Evolutionary conservation across 192 early-diverging fungal genomes (phyloP).

Genomic region (Gorgonomyces haynaldii): DNA sequence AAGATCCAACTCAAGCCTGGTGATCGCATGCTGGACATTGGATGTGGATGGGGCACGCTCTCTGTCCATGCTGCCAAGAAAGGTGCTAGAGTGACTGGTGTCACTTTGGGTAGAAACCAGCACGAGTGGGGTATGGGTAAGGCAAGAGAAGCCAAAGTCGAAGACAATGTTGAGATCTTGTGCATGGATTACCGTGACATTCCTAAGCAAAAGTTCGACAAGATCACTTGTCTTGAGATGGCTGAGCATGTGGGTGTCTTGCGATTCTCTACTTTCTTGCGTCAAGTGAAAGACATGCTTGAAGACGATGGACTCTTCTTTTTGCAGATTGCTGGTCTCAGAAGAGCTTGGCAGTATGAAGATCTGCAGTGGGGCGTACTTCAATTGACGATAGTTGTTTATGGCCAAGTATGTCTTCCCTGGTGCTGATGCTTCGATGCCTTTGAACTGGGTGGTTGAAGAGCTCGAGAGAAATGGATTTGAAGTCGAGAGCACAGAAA

Average conservation of each 20-base stretch:
- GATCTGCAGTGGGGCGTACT: conserved; percentile 70
- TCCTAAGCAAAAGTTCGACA: conserved; percentile 82
- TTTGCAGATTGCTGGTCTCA: conserved; percentile 94
- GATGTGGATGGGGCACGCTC: conserved; percentile 96
- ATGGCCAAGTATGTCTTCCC: conserved; percentile 99
- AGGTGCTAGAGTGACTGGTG: conserved; percentile 80
- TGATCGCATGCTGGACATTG: conserved; percentile 91
- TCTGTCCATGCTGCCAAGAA: conserved; percentile 80
- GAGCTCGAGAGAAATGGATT: conserved; percentile 90
- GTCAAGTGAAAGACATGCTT: conserved; percentile 85
- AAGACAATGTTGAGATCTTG: conserved; percentile 61
- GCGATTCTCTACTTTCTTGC: conserved; percentile 75
- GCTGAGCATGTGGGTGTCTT: conserved; percentile 97
- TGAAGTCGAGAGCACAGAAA: conserved; percentile 79
- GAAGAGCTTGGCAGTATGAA: conserved; percentile 69
- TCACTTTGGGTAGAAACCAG: conserved; percentile 90
- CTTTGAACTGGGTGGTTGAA: conserved; percentile 89
- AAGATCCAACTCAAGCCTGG: conserved; percentile 73
- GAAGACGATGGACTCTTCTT: conserved; percentile 97
- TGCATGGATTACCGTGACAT: conserved; percentile 99
- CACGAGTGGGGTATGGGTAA: conserved; percentile 76
- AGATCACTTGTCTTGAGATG: conserved; percentile 98
- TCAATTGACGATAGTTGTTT: conserved; percentile 45
- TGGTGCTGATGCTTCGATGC: conserved; percentile 93
- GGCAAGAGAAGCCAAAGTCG: conserved; percentile 71